Evolutionary conservation across 352 stramenopile genomes (phyloP), one percentile per base, ranked within the genome.

Genomic region (Globisporangium canariense): DNA sequence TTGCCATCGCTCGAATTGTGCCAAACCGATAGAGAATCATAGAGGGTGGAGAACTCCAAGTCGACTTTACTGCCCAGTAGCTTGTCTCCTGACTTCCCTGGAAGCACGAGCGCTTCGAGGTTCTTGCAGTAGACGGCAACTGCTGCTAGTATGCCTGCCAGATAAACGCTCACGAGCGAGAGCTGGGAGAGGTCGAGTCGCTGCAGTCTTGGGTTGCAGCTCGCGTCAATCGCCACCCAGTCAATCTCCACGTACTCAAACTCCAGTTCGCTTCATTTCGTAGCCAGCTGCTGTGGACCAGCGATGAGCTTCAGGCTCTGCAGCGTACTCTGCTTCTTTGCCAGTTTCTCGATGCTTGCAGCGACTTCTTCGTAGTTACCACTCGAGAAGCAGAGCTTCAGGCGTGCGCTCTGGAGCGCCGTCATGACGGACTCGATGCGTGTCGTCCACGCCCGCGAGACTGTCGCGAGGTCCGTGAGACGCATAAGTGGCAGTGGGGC

Each of bases 131-230:
- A 57, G 13, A 57, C 28, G 11, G 28, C 51, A 41, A 25, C 25
- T 22, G 51, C 25, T 28, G 25, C 25, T 28, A 28, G 25, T 57
- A 20, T 28, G 16, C 22, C 28, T 18, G 14, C 16, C 32, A 57
- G 32, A 18, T 43, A 28, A 10, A 7, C 18, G 51, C 51, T 57
- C 51, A 57, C 8, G 14, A 57, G 51, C 18, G 51, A 14, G 51
- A 57, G 32, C n/a, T 14, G 20, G 8, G 28, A 57, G 51, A 57
- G 51, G 32, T 57, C 13, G 18, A 57, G 51, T 41, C 51, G 51
- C 11, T 57, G 51, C 10, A 57, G 51, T 22, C 32, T 57, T 28
- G 11, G 51, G 28, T 57, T 57, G 51, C 51, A 57, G 28, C 32
- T 57, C n/a, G 51, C 51, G 8, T 41, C 40, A 4, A 57, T 4